These are phyloP conservation scores for Xylaria sp. DNA, from an alignment of 2,329 filamentous ascomycete genomes.

Conservation along the genomic window DNA sequence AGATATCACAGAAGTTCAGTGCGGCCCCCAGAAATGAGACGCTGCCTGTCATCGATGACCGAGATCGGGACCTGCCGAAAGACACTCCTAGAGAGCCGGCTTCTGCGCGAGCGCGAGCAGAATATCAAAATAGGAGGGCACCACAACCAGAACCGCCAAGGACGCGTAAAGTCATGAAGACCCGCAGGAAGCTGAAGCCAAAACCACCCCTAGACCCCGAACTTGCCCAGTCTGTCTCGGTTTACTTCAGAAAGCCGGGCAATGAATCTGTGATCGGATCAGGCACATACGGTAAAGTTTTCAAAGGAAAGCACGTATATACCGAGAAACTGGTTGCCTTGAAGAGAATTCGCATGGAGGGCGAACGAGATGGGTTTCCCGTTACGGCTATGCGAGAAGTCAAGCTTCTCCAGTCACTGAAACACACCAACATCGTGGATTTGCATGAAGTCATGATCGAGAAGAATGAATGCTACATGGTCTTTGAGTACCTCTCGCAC, in stretches of 20 bases:
- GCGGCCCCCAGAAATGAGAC: constrained; percentile 48
- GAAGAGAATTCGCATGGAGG: constrained; percentile 91
- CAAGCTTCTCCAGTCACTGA: constrained; percentile 81
- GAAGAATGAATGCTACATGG: constrained; percentile 98
- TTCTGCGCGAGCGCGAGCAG: constrained; percentile 29
- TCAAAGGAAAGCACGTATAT: constrained; percentile 91
- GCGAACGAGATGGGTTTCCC: constrained; percentile 83
- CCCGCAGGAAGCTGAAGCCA: constrained; percentile 64
- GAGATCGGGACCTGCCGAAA: constrained; percentile 30
- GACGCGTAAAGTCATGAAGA: constrained; percentile 60
- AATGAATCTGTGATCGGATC: constrained; percentile 95
- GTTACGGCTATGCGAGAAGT: constrained; percentile 89
- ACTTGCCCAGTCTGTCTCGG: constrained; percentile 73
- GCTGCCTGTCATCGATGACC: constrained; percentile 36
- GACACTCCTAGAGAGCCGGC: constrained; percentile 32
- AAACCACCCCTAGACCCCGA: constrained; percentile 67
- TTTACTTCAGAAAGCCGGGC: constrained; percentile 93
- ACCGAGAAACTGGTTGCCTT: constrained; percentile 77
- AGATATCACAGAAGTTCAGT: constrained; percentile 65
- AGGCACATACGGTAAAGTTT: constrained; percentile 92
- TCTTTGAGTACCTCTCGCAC: constrained; percentile 96
- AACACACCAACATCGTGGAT: constrained; percentile 75
- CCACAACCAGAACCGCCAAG: constrained; percentile 40
- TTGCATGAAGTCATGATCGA: constrained; percentile 96
- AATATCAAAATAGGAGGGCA: constrained; percentile 28